These are phyloP conservation scores for Begonia peltatifolia DNA, from an alignment of 306 rosid genomes.

Conservation along the genomic window DNA sequence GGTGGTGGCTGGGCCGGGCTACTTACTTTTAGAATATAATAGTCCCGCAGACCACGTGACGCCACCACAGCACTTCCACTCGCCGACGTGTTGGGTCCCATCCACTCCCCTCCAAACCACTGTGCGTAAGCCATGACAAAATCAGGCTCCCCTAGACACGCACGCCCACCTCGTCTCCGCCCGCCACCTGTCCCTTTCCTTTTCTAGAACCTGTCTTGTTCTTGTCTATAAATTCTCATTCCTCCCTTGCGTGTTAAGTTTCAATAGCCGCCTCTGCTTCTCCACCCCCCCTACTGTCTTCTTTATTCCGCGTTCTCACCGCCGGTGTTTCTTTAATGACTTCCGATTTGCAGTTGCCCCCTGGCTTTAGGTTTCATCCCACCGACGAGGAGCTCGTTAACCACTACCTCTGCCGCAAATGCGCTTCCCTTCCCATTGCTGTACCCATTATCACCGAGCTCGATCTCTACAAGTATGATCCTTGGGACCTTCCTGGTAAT, in stretches of 20 bases:
- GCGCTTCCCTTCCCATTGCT: slow-evolving; percentile 50
- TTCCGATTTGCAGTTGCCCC: slow-evolving; percentile 62
- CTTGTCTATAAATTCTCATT: slow-evolving; percentile 22
- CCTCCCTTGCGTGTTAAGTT: slow-evolving; percentile 46
- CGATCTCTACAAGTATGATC: slow-evolving; percentile 73
- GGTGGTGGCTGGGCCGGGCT: too few relatives aligned
- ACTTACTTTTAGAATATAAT: too few relatives aligned
- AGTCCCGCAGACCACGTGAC: too few relatives aligned
- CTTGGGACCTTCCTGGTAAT: slow-evolving; percentile 88
- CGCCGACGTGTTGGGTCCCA: too few relatives aligned
- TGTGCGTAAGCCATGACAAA: slow-evolving; percentile 3
- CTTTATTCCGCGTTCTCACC: too few relatives aligned
- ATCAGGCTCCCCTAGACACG: slow-evolving; percentile 41
- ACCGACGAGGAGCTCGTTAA: slow-evolving; percentile 90
- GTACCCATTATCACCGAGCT: slow-evolving; percentile 87
- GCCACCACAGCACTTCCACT: too few relatives aligned
- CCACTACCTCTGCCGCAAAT: slow-evolving; percentile 84
- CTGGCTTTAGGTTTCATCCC: slow-evolving; percentile 91
- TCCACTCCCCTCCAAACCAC: neutral
- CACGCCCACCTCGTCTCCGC: slow-evolving; percentile 18
- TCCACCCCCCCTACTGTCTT: too few relatives aligned
- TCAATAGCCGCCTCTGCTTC: slow-evolving; percentile 39
- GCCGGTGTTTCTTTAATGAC: slow-evolving; percentile 18
- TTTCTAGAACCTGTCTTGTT: slow-evolving; percentile 28
- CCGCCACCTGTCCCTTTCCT: slow-evolving; percentile 36